A percentile compares a stretch with the other conserved stretches of the same genome.
Conservation (phyloP, 306 rosid genomes). For the Pachyrhizus erosus region DNA sequence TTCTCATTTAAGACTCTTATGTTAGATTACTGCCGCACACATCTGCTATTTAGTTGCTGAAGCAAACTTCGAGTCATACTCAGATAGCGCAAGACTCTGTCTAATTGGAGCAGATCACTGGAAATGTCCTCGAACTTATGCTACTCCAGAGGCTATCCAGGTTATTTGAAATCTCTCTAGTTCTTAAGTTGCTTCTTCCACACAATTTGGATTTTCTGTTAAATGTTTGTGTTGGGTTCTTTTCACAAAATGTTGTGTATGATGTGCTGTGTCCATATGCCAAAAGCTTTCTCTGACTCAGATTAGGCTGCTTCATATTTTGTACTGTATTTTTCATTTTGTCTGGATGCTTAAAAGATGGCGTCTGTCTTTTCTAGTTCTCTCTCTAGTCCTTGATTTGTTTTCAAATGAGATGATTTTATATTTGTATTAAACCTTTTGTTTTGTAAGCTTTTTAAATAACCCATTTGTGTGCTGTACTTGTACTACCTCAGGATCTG, state of each 20-base stretch:
- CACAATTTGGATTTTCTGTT: conserved; percentile 29
- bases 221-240: conserved; percentile 14
- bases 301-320: background rate
- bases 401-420: background rate
- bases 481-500: conserved; percentile 13
- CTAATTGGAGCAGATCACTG: conserved; percentile 96
- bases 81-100: conserved; percentile 89
- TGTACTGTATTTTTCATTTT: background rate
- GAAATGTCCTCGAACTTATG: conserved; percentile 90
- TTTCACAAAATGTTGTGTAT: background rate
- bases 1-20: conserved; percentile 45
- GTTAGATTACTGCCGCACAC: conserved; percentile 91
- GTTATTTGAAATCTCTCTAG: conserved; percentile 48
- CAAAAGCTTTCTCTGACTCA: background rate
- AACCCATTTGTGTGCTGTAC: background rate
- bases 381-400: background rate
- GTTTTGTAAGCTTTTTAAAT: conserved; percentile 15
- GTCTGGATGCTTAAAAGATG: background rate
- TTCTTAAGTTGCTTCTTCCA: conserved; percentile 23
- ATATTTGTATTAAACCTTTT: background rate
- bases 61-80: conserved; percentile 83
- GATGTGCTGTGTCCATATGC: background rate
- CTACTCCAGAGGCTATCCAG: conserved; percentile 97
- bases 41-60: conserved; percentile 96
- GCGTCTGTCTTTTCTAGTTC: background rate